phyloP scores from a whole-genome alignment of 176 grass and related monocot genomes.

The Luzula sylvatica region DNA sequence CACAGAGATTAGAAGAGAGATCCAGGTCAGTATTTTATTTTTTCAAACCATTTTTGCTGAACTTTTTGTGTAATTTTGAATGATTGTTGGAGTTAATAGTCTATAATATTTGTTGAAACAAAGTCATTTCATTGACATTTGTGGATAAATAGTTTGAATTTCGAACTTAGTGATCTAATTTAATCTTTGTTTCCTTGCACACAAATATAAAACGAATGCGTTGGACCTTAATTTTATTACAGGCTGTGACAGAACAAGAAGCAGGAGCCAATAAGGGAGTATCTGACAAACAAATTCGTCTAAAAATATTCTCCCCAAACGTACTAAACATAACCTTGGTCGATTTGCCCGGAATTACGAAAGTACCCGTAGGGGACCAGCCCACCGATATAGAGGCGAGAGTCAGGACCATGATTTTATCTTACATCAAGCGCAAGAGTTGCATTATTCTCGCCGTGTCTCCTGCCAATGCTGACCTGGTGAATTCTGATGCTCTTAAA shows the following conservation, averaged over 20 bases:
- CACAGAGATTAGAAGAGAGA: slow-evolving; percentile 70
- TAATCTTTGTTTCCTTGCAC: too few species aligned
- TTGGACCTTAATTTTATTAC: too few species aligned
- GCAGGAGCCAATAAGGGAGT: slow-evolving; percentile 83
- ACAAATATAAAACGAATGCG: too few species aligned
- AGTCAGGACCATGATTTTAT: slow-evolving; percentile 98
- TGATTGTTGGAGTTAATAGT: too few species aligned
- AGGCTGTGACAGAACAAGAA: slow-evolving; percentile 83
- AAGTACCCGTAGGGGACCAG: slow-evolving; percentile 95
- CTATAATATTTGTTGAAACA: too few species aligned
- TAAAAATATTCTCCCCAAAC: slow-evolving; percentile 98
- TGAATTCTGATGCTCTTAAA: slow-evolving; percentile 95
- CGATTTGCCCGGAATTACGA: slow-evolving; percentile 95
- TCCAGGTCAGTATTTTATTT: slow-evolving; percentile 53
- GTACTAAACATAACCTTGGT: slow-evolving; percentile 96
- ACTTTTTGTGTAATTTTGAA: too few species aligned
- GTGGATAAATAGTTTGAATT: too few species aligned
- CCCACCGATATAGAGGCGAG: slow-evolving; percentile 93
- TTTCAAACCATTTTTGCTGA: too few species aligned
- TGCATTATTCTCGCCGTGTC: slow-evolving; percentile 98
- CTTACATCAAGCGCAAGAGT: slow-evolving; percentile 90
- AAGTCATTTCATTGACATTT: too few species aligned
- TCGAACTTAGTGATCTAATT: not conserved
- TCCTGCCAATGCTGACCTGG: slow-evolving; percentile 93
- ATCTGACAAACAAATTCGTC: slow-evolving; percentile 81